Conservation (phyloP, 176 grass and related monocot species). For the Lolium rigidum region DNA sequence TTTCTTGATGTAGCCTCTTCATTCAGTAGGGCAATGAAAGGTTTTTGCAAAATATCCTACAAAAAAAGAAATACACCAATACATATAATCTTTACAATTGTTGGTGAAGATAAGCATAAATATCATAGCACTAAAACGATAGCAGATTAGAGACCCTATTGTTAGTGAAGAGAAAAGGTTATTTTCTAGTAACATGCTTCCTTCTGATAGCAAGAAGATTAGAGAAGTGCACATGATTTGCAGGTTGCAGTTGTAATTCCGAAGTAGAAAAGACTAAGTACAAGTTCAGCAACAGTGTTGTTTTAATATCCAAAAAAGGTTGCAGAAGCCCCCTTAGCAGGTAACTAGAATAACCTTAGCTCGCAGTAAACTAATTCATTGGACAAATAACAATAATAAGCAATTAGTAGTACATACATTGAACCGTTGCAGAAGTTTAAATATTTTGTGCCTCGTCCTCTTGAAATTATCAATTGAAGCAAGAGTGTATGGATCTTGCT, state of each 20-base stretch:
- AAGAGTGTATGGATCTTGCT: constrained; percentile 64
- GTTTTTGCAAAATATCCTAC: constrained; percentile 71
- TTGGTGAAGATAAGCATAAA: neutral
- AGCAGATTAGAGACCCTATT: too few species aligned
- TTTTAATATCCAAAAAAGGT: neutral
- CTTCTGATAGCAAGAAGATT: neutral
- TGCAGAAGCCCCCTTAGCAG: neutral
- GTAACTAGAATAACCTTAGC: neutral
- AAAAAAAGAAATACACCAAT: constrained; percentile 33
- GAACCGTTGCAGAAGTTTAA: constrained; percentile 70
- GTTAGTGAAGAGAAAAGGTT: too few species aligned
- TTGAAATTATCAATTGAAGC: constrained; percentile 85
- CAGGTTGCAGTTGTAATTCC: constrained; percentile 1
- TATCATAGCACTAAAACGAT: too few species aligned
- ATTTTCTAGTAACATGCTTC: too few species aligned
- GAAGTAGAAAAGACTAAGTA: neutral
- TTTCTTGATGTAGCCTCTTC: constrained; percentile 62
- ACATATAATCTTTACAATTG: constrained; percentile 17
- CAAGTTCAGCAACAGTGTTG: neutral
- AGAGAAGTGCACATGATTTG: constrained; percentile 11
- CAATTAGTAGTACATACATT: constrained; percentile 67
- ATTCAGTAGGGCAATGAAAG: constrained; percentile 65
- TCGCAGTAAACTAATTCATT: constrained; percentile 12
- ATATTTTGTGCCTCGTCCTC: constrained; percentile 70
- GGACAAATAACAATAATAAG: constrained; percentile 10